Conservation (phyloP, 768 basidiomycete genomes). For the Russula sp. region DNA sequence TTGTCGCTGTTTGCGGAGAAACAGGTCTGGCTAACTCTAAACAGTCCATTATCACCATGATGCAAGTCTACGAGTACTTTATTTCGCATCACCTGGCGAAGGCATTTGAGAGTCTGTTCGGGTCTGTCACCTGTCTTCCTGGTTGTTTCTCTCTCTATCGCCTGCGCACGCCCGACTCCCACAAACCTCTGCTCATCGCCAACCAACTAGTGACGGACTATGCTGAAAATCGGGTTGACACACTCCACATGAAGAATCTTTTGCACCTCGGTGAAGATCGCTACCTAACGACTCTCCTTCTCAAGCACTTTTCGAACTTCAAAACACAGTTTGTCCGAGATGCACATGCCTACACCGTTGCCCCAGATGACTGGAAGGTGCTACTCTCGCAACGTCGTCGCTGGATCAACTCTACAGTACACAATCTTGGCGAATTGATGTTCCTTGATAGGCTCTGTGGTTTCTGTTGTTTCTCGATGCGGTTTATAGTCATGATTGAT, state of each 20-base stretch:
- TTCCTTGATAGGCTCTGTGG: conserved; percentile 90
- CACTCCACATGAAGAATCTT: conserved; percentile 97
- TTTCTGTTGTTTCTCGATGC: conserved; percentile 99
- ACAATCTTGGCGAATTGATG: conserved; percentile 91
- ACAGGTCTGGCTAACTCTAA: conserved; percentile 91
- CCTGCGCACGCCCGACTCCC: conserved; percentile 88
- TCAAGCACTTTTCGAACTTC: conserved; percentile 92
- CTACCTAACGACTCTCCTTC: conserved; percentile 90
- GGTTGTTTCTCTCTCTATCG: conserved; percentile 99
- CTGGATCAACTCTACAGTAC: conserved; percentile 99
- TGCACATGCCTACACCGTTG: conserved; percentile 91
- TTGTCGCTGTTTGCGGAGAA: conserved; percentile 94
- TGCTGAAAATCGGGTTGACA: conserved; percentile 94
- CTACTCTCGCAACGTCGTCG: conserved; percentile 94
- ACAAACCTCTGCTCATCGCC: conserved; percentile 91
- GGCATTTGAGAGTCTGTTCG: conserved; percentile 94
- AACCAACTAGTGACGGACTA: conserved; percentile 91
- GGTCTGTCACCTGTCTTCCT: conserved; percentile 96
- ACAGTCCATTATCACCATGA: conserved; percentile 94
- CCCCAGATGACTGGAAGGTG: conserved; percentile 93
- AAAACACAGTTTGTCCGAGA: conserved; percentile 96
- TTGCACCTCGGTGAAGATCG: conserved; percentile 98
- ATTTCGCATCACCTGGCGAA: conserved; percentile 99
- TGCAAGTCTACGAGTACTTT: conserved; percentile 99
- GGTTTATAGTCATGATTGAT: conserved; percentile 97